Percentiles rank a stretch among this genome's conserved stretches.
Evolutionary conservation across 371 early-diverging fungal genomes (phyloP).

Genomic region (Sanchytrium tribonematis): DNA sequence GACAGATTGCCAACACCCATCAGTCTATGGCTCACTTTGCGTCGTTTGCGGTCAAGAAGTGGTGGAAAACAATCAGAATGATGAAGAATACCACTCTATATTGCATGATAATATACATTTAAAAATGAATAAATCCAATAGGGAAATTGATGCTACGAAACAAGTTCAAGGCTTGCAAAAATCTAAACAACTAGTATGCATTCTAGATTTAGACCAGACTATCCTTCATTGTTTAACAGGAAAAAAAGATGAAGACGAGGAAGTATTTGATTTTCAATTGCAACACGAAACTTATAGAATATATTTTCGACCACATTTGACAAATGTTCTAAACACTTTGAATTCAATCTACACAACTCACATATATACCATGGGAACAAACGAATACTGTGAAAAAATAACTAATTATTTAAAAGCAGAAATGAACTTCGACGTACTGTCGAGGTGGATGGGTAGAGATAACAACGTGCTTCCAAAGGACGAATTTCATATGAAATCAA

Average conservation of each 20-base stretch:
- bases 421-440: conserved; percentile 1
- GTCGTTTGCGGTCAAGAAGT: background rate
- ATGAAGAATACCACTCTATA: background rate
- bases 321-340: conserved; percentile 6
- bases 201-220: conserved; percentile 17
- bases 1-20: background rate
- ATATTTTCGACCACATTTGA: background rate
- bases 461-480: conserved; percentile 11
- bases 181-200: conserved; percentile 9
- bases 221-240: conserved; percentile 10
- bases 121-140: background rate
- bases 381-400: conserved; percentile 10
- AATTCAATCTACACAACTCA: conserved; percentile 11
- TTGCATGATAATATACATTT: background rate
- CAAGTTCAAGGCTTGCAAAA: conserved; percentile 3
- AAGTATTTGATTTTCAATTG: conserved; percentile 4
- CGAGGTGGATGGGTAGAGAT: conserved; percentile 5
- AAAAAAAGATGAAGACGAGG: conserved; percentile 1
- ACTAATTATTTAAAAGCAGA: conserved; percentile 7
- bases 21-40: background rate
- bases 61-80: background rate
- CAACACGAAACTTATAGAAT: background rate
- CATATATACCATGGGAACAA: conserved; percentile 15
- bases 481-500: conserved; percentile 10
- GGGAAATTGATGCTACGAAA: background rate